These are phyloP conservation scores for Rhodotorula toruloides DNA, from an alignment of 768 basidiomycete genomes.

Conservation along the genomic window DNA sequence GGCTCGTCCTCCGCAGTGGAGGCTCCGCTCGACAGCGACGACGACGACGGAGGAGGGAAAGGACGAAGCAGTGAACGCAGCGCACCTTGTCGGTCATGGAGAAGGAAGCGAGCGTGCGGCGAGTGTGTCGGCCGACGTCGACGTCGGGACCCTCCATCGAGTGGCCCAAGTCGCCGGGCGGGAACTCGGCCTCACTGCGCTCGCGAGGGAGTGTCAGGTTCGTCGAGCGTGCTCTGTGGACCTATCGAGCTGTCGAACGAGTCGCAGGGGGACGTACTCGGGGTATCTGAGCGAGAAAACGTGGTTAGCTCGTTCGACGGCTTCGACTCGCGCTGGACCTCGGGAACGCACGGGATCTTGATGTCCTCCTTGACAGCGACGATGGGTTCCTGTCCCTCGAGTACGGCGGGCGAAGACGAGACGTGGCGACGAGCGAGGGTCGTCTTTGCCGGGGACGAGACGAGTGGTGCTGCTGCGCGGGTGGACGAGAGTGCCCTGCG, in stretches of 20 bases:
- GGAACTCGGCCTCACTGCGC: slow-evolving; percentile 20
- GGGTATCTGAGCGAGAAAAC: slow-evolving; percentile 27
- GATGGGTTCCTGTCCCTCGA: slow-evolving; percentile 42
- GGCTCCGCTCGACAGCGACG: too few relatives aligned
- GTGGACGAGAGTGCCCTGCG: neutral
- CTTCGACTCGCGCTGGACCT: neutral
- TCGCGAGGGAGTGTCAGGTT: neutral
- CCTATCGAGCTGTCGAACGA: neutral
- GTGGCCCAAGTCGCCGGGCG: slow-evolving; percentile 43
- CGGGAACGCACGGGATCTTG: slow-evolving; percentile 32
- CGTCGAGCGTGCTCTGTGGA: neutral
- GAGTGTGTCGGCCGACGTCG: slow-evolving; percentile 47
- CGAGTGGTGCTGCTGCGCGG: neutral
- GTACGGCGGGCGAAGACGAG: slow-evolving; percentile 17
- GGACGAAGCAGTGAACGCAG: neutral
- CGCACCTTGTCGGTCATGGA: slow-evolving; percentile 63
- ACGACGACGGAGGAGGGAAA: slow-evolving; percentile 9
- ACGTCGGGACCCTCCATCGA: slow-evolving; percentile 41
- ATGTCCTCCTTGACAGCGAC: slow-evolving; percentile 42
- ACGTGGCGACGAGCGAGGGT: slow-evolving; percentile 10
- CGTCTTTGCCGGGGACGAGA: neutral
- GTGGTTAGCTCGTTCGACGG: neutral
- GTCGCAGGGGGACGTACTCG: slow-evolving; percentile 8
- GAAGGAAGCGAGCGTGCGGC: slow-evolving; percentile 62
- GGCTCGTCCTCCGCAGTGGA: neutral